Base-by-base conservation (phyloP, 192 early-diverging fungal species). In the Chytriomyces sp. region DNA sequence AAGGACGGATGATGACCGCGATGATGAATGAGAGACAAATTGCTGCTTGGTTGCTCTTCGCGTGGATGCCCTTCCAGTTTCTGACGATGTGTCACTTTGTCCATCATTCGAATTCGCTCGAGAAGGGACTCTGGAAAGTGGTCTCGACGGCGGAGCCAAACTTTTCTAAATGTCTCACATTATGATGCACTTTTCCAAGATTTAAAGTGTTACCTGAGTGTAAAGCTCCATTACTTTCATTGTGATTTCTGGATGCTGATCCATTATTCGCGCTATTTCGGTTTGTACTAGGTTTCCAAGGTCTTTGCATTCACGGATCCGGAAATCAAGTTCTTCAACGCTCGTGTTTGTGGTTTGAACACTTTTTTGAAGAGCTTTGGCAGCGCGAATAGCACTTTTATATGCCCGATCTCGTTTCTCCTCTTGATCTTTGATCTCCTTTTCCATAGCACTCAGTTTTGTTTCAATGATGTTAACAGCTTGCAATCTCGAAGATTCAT, bases 401-500 rank as follows among this genome's bases (percentile, higher is more conserved):
- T 49, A 38, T 10, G 85, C 85, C 14, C 87, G 66, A 17, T 85
- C 73, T 19, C 73, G 75, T 49, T 87, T 87, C 22, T 66, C 71
- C 34, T 79, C 63, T 61, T 85, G 81, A 5, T 86, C 84, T 25
- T 77, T 53, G 28, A 85, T 54, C 38, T 87, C 85, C 28, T 71
- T 81, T 37, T 73, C 54, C 53, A 82, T 53, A 0, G 82, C 37
- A 5, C 57, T 41, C 8, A 83, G 53, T 62, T 84, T 81, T 19
- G 69, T 49, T 68, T 87, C 77, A 26, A 88, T 72, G 4, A 79
- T 30, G 12, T 69, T 59, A 1, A 88, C 62, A 3, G 78, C 56
- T 70, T 82, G 83, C 10, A 79, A 52, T 6, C 74, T 67, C 7
- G 75, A 28, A 22, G 81, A 57, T 79, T 88, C 87, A 22, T 79